Conservation (phyloP, 164 flowering plant genomes). For the Chimonanthus salicifolius region DNA sequence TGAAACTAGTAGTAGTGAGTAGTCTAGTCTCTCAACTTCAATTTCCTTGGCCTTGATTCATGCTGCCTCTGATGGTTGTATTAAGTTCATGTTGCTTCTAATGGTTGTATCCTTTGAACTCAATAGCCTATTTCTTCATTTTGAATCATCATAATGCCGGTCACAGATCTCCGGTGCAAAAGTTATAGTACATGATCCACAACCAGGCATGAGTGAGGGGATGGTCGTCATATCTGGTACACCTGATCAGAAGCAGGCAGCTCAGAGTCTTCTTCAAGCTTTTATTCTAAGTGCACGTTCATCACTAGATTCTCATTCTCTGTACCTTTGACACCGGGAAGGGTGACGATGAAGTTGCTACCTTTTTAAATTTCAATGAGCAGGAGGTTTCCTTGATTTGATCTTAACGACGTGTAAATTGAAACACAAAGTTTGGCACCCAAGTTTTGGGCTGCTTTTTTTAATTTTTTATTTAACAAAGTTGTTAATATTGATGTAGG, state of each 20-base stretch:
- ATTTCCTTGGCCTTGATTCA: not conserved
- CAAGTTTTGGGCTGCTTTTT: too few species aligned
- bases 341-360: not conserved
- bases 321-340: not conserved
- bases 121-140: not conserved
- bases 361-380: too few species aligned
- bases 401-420: too few species aligned
- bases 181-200: conserved; percentile 63
- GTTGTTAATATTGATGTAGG: too few species aligned
- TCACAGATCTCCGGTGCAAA: conserved; percentile 90
- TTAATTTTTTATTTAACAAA: too few species aligned
- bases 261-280: conserved; percentile 93
- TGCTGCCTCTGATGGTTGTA: not conserved
- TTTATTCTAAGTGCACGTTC: conserved; percentile 61
- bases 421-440: too few species aligned
- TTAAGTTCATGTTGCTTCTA: not conserved
- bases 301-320: conserved; percentile 10
- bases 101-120: not conserved
- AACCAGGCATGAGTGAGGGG: conserved; percentile 48
- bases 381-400: not conserved
- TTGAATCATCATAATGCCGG: not conserved
- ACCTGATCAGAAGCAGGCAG: conserved; percentile 87
- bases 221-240: conserved; percentile 76
- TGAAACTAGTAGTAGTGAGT: too few species aligned
- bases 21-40: too few species aligned